A percentile compares a stretch with the other conserved stretches of the same genome.
Conservation (phyloP, 202 grass and related monocot species). For the Bolboschoenoplectus hybrid region DNA sequence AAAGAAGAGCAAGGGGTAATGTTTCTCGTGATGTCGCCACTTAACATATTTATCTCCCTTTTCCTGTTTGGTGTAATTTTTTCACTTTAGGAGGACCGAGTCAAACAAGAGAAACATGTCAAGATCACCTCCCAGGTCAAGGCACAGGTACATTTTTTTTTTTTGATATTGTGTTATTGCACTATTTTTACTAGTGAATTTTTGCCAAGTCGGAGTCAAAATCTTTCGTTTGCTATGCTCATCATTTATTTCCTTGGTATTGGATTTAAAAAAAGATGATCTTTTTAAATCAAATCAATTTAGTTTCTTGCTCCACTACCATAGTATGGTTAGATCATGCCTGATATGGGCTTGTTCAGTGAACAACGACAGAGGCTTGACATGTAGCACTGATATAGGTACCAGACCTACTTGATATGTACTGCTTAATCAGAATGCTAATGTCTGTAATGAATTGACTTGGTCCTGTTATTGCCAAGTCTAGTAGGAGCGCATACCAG, state of each 20-base stretch:
- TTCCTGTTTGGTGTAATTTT: constrained; percentile 17
- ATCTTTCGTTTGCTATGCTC: background rate
- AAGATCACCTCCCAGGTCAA: constrained; percentile 81
- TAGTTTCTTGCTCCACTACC: background rate
- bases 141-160: constrained; percentile 59
- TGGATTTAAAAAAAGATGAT: background rate
- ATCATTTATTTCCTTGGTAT: background rate
- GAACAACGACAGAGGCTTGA: constrained; percentile 21
- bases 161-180: constrained; percentile 11
- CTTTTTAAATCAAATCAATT: background rate
- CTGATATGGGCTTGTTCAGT: background rate
- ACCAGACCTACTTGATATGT: background rate
- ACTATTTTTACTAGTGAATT: constrained; percentile 12
- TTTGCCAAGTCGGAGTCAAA: background rate
- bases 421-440: background rate
- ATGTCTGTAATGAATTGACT: constrained; percentile 10
- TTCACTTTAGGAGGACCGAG: constrained; percentile 63
- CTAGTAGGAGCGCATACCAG: background rate
- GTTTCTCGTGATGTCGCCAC: background rate
- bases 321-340: background rate
- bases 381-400: constrained; percentile 2
- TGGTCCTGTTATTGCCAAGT: constrained; percentile 4
- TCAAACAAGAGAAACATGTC: constrained; percentile 64
- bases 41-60: constrained; percentile 25
- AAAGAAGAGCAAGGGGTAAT: background rate